Evolutionary conservation across 2,329 filamentous ascomycete species (phyloP), one percentile per base, ranked within the genome.

Genomic region (Didymellaceae sp.): DNA sequence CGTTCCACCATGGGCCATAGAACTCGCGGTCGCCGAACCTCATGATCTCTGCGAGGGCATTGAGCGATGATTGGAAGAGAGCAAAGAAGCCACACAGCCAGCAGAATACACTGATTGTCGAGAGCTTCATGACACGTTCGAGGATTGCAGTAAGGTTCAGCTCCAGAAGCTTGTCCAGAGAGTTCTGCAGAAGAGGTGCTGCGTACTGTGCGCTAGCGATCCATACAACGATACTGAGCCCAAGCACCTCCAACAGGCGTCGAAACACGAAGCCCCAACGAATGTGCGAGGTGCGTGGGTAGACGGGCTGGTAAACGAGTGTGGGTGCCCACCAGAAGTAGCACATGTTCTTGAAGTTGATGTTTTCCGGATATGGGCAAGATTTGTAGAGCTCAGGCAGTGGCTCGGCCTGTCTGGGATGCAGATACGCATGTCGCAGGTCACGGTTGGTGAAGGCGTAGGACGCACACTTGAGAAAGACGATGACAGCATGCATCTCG

Each of bases 251-350:
- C 38, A 82, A 83, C 34, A 93, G 70, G 13, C 94, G 85, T 76
- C 96, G 97, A 50, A 83, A 77, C 30, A 97, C 90, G 69, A 96
- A 99, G 4, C 83, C 72, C 91, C 92, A 97, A 55, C 94, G 84
- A 61, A 97, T 90, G 48, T 82, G 83, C 7, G 85, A 78, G 5
- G 90, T 91, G 33, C 92, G 88, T 16, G 94, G 94, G 72, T 99
- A 99, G 11, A 94, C 91, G 1, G 94, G 94, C 77, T 99, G 94
- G 72, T 99, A 99, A 34, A 97, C 88, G 43, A 99, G 81, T 0
- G 94, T 99, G 0, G 94, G 94, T 0, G 93, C 94, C 86, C 92
- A 93, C 93, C 94, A 97, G 73, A 99, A 99, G 76, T 97, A 99
- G 50, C 84, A 85, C 20, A 99, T 78, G 70, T 97, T 99, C 41